Evolutionary conservation across 345 rosid species (phyloP), one percentile per base, ranked within the genome.

Genomic region (Rhizophora mangle): DNA sequence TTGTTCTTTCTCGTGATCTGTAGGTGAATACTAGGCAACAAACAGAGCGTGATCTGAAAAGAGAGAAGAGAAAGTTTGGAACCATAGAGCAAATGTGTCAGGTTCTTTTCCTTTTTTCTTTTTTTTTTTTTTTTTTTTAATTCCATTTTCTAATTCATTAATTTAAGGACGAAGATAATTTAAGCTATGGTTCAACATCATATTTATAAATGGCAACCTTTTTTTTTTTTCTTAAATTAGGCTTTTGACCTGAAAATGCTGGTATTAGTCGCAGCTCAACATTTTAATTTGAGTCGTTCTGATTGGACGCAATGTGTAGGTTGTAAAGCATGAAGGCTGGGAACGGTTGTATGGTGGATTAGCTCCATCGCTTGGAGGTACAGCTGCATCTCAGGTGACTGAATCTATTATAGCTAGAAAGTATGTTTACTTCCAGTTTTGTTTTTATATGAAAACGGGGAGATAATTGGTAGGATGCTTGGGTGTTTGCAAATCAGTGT

Each of bases 1-100:
- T 53, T 53, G 24, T 59, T 55, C 20, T 19, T 5, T 67, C 39
- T 6, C 24, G 74, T 71, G 68, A 73, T 72, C 59, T 78, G 31
- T 73, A 96, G 99, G 97, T 92, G 71, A 90, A 90, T 74, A 85
- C 99, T 62, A 91, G 99, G 60, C 99, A 96, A 71, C 99, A 90
- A 70, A 96, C 99, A 65, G 95, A 96, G 79, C 90, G 98, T 64
- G 96, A 89, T 82, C 80, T 73, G 84, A 88, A 88, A 87, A 82
- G 82, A 58, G 88, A 81, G 96, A 85, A 89, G 86, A 85, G 77
- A 79, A 86, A 89, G 70, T 78, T 82, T 58, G 91, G 96, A 64
- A 89, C 96, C n/a, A 36, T 88, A 29, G 86, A 81, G 57, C 97
- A 80, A 73, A 87, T 92, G 88, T 86, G 78, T 66, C 97, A 90